Evolutionary conservation across 1,284 basidiomycete species (phyloP), one percentile per base, ranked within the genome.

Genomic region (Moesziomyces sp.): DNA sequence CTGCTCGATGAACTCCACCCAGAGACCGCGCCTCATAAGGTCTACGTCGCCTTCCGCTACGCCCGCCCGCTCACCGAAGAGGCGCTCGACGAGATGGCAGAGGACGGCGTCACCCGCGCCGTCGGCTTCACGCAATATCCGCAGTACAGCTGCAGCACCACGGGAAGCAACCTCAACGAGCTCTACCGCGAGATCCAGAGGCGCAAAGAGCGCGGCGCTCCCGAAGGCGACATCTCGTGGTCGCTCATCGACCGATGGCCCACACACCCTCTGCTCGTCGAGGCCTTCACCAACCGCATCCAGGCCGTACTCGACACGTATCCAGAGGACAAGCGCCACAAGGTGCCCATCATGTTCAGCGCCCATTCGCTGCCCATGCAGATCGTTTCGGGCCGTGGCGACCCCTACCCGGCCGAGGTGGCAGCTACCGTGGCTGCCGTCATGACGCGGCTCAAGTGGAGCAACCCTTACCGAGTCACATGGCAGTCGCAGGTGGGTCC

Each of bases 401-500:
- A 99, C 85, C 95, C 97, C 3, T 99, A 99, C 86, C 88, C 97
- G 35, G 88, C 93, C 52, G 97, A 99, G 86, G 97, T 99, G 26
- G 94, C 94, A 18, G 93, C 95, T 19, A 92, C 94, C 9, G 97
- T 83, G 2, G 69, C 77, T 23, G 76, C 70, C 1, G 81, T 83
- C 45, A 84, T 84, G 82, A 74, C 70, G 9, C 52, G 65, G 30
- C 71, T 84, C 46, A 81, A 82, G 35, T 82, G 79, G 79, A 63
- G 62, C 54, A 83, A 84, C 65, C 82, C 82, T 0, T 98, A 92
- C 86, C 91, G 97, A 26, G 88, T 99, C 52, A 94, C 96, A 3
- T 99, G 97, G 97, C 97, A 99, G 87, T 93, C 92, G 19, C 93
- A 98, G 85, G 97, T 99, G 44, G 97, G 97, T 2, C 97, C 97